Percentiles rank a stretch among this genome's conserved stretches.
Conservation (phyloP, 129 eudicot genomes). For the Smallanthus sonchifolius region DNA sequence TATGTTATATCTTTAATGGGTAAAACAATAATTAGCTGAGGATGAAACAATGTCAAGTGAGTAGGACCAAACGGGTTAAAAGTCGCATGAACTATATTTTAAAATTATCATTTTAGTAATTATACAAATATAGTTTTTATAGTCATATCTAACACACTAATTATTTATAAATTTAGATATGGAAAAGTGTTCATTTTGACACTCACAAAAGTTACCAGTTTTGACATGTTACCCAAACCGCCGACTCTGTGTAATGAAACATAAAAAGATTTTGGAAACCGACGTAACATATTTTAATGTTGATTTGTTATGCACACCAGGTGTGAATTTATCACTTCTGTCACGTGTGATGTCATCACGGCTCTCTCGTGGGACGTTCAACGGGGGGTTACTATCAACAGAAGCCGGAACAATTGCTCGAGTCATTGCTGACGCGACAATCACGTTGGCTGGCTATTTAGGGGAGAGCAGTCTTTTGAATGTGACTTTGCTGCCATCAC, state of each 20-base stretch:
- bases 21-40: not conserved
- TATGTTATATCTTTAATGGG: not conserved
- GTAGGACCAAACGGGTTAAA: not conserved
- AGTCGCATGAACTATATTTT: not conserved
- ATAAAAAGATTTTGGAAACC: not conserved
- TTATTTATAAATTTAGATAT: not conserved
- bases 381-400: constrained; percentile 84
- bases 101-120: not conserved
- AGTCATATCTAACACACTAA: too few relatives aligned
- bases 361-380: constrained; percentile 96
- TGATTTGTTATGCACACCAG: constrained; percentile 25
- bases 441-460: constrained; percentile 68
- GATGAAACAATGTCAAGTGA: not conserved
- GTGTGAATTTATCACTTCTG: constrained; percentile 81
- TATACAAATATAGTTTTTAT: not conserved
- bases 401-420: constrained; percentile 98
- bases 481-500: constrained; percentile 71
- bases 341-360: constrained; percentile 98
- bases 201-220: not conserved
- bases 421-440: constrained; percentile 87
- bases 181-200: not conserved
- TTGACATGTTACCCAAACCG: not conserved
- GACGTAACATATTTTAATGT: not conserved
- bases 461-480: constrained; percentile 66
- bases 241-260: too few relatives aligned